phyloP scores from a whole-genome alignment of 2,329 filamentous ascomycete genomes.

The Fusarium sp. region DNA sequence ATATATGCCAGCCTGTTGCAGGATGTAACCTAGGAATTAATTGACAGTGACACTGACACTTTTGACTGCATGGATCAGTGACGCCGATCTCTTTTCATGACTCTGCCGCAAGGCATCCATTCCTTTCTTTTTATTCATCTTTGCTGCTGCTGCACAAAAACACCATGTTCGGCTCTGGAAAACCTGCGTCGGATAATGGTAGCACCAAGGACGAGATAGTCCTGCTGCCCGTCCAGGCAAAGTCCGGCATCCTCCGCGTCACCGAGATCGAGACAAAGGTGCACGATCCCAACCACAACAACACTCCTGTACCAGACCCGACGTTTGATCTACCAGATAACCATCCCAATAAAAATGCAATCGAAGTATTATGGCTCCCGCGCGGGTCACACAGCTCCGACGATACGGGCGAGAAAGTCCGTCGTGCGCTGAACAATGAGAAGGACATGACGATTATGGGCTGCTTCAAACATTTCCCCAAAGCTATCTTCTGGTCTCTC shows the following conservation, averaged over 20 bases:
- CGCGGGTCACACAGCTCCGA: slow-evolving; percentile 35
- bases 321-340: slow-evolving; percentile 28
- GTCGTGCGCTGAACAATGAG: slow-evolving; percentile 31
- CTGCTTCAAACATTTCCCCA: slow-evolving; percentile 33
- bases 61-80: background rate
- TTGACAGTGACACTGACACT: no score
- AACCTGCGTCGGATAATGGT: slow-evolving; percentile 27
- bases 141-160: background rate
- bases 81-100: slow-evolving; percentile 22
- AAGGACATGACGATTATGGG: slow-evolving; percentile 33
- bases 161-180: slow-evolving; percentile 31
- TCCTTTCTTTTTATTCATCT: slow-evolving; percentile 14
- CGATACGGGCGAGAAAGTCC: slow-evolving; percentile 33
- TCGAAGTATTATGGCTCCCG: slow-evolving; percentile 36
- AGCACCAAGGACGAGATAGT: slow-evolving; percentile 38
- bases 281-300: slow-evolving; percentile 16
- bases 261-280: slow-evolving; percentile 36
- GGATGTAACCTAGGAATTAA: slow-evolving; percentile 15
- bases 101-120: slow-evolving; percentile 34
- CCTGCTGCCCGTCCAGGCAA: slow-evolving; percentile 23
- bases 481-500: slow-evolving; percentile 35
- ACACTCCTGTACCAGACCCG: slow-evolving; percentile 9
- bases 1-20: slow-evolving; percentile 21
- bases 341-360: slow-evolving; percentile 20
- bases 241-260: slow-evolving; percentile 27